Base-by-base conservation (phyloP, 2,329 filamentous ascomycete genomes). In the Colletotrichum godetiae region DNA sequence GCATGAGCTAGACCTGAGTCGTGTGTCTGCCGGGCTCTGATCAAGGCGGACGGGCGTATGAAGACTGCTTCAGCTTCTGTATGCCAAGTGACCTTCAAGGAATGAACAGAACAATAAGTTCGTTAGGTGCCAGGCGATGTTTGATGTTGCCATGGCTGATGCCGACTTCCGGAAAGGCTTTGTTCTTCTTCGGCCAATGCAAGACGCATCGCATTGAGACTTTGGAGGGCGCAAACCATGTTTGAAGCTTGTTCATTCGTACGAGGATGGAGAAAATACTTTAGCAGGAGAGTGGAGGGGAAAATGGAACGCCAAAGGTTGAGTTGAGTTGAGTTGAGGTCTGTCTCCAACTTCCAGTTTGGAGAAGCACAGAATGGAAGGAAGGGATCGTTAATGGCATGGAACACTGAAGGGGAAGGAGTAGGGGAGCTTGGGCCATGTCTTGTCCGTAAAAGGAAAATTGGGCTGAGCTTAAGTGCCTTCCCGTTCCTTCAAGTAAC, bases 181-280 rank as follows among this genome's bases (percentile, higher is more conserved):
- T 42, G 5, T 3, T 42, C 31, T 42, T 37, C 42, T 35, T 56
- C 2, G 60, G 27, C 60, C 60, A 29, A 22, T 42, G 35, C 15
- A 31, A 57, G n/a, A 22, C 46, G 35, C 24, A 55, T 62, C n/a
- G 56, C 70, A 70, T 65, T 65, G 70, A 70, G 67, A 66, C 67
- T 61, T 73, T 61, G 19, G 4, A 15, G 7, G 22, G 57, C n/a
- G 60, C 13, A 27, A 57, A 53, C 58, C 22, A 29, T 35, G 46
- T 19, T 22, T 19, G 6, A 52, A 35, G n/a, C n/a, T 63, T 22
- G 46, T 53, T 53, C 15, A 42, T 42, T 42, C 37, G 37, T 52
- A n/a, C 19, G 29, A 24, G 6, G 60, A 63, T 19, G 46, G n/a
- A 46, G n/a, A 11, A 53, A 31, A 31, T 27, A 27, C 27, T 27